Base-by-base conservation (phyloP, 208 protist genomes). In the Acanthamoeba lenticulata region DNA sequence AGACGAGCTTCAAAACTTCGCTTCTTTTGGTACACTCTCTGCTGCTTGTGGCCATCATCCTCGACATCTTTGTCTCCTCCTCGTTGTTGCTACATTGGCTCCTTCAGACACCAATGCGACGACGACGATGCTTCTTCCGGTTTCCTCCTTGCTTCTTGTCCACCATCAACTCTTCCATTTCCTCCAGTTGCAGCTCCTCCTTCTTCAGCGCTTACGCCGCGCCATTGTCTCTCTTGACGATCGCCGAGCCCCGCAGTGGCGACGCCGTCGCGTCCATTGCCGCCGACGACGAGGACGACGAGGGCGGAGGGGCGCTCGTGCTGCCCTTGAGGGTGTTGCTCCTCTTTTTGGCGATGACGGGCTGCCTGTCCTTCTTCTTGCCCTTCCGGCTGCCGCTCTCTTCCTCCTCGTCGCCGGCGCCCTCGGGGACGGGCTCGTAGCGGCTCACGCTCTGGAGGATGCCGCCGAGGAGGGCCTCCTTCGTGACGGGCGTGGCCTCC, bases 321-420 rank as follows among this genome's bases (percentile, higher is more conserved):
- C 67, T 36, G 7, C 67, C 67, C 67, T 36, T 13, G 21, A 77
- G 67, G 7, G 27, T 36, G 77, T 19, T 24, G 52, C 21, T 11
- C 77, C 32, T 86, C 77, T 86, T 86, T 74, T 40, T 74, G 21
- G 65, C 65, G 52, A 15, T 60, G 0, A 15, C 52, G 9, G 17
- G 19, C 52, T 29, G 11, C 65, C 38, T 74, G 11, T 74, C 36
- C 65, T 74, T 40, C 65, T 74, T 74, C 77, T 86, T 86, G n/a
- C 32, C 32, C 77, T 52, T 47, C 7, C 77, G n/a, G 19, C 77
- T 52, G 0, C 77, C 77, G 38, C 45, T 52, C 40, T 49, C 29
- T n/a, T 55, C 77, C 24, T 55, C 77, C 45, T 86, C 77, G 19
- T 86, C 77, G 77, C 77, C 45, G 32, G 38, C 77, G 24, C 77